Percentiles rank a stretch among this genome's conserved stretches.
Evolutionary conservation across 768 basidiomycete genomes (phyloP).

Genomic region (Astraeus odoratus): DNA sequence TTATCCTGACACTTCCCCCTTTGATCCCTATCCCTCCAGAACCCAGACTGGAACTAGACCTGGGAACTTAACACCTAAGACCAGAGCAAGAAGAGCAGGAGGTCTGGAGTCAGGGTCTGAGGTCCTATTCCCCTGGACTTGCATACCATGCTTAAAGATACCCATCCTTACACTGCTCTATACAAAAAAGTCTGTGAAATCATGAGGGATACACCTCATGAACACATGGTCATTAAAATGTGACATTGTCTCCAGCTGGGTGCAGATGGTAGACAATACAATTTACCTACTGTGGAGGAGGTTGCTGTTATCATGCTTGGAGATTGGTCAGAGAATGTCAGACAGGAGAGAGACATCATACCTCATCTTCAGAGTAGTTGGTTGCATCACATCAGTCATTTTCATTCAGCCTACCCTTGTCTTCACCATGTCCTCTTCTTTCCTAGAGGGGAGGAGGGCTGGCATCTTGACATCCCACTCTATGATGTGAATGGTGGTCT

Average conservation of each 20-base stretch:
- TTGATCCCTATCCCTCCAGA: no score
- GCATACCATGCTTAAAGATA: constrained; percentile 15
- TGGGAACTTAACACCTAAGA: no score
- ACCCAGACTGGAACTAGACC: no score
- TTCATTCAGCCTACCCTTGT: constrained; percentile 27
- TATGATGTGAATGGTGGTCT: background rate
- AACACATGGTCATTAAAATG: constrained; percentile 5
- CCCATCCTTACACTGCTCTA: constrained; percentile 21
- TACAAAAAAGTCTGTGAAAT: constrained; percentile 24
- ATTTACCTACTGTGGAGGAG: constrained; percentile 35
- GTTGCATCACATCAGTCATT: constrained; percentile 27
- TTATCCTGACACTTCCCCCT: no score
- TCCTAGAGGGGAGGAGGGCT: background rate
- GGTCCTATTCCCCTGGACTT: constrained; percentile 12
- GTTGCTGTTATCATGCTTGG: constrained; percentile 35
- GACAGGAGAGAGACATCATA: constrained; percentile 28
- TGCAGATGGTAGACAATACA: constrained; percentile 30
- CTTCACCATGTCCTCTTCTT: constrained; percentile 28
- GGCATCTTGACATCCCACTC: background rate
- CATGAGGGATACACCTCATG: constrained; percentile 9
- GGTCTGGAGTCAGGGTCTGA: constrained; percentile 8
- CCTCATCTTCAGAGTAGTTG: constrained; percentile 17
- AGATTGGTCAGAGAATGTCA: constrained; percentile 7
- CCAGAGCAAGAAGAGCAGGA: no score
- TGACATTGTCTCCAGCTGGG: constrained; percentile 1